phyloP scores from a whole-genome alignment of 805 yeast species.

The Nakazawaea sp. region DNA sequence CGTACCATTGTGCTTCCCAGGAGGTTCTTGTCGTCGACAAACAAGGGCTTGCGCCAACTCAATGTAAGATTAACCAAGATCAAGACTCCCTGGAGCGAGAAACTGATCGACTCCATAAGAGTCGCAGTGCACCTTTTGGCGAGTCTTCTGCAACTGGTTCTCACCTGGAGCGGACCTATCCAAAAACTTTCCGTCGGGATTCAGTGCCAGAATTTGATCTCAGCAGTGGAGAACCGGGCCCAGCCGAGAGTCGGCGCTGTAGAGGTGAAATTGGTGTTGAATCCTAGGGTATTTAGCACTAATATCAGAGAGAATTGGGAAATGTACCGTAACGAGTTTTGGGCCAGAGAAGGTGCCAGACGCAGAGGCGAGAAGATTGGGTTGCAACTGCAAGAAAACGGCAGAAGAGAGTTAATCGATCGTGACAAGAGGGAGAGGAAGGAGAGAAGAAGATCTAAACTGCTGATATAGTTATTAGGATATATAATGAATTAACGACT shows the following conservation, averaged over 20 bases:
- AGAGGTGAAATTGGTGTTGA: conserved; percentile 74
- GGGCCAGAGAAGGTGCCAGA: conserved; percentile 78
- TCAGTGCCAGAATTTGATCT: conserved; percentile 1
- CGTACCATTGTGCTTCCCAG: conserved; percentile 81
- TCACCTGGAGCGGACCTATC: conserved; percentile 8
- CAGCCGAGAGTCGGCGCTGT: conserved; percentile 68
- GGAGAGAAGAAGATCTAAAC: conserved; percentile 19
- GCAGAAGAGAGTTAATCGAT: conserved; percentile 24
- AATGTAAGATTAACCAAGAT: conserved; percentile 73
- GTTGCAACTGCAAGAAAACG: conserved; percentile 12
- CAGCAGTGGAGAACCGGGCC: conserved; percentile 25
- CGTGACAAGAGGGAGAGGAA: conserved; percentile 33
- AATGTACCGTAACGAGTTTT: conserved; percentile 83
- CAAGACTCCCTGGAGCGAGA: conserved; percentile 29
- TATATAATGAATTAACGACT: too few species aligned
- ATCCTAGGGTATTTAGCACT: conserved; percentile 75
- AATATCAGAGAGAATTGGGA: conserved; percentile 94
- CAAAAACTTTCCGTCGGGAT: conserved; percentile 4
- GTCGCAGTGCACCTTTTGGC: conserved; percentile 2
- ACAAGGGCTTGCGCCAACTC: conserved; percentile 81
- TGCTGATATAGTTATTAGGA: neutral
- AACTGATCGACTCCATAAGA: conserved; percentile 21
- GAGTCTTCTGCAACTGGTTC: neutral
- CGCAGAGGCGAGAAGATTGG: conserved; percentile 25
- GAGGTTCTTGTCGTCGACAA: conserved; percentile 71